Evolutionary conservation across 140 eudicot species (phyloP).

Genomic region (Erigeron philadelphicus): DNA sequence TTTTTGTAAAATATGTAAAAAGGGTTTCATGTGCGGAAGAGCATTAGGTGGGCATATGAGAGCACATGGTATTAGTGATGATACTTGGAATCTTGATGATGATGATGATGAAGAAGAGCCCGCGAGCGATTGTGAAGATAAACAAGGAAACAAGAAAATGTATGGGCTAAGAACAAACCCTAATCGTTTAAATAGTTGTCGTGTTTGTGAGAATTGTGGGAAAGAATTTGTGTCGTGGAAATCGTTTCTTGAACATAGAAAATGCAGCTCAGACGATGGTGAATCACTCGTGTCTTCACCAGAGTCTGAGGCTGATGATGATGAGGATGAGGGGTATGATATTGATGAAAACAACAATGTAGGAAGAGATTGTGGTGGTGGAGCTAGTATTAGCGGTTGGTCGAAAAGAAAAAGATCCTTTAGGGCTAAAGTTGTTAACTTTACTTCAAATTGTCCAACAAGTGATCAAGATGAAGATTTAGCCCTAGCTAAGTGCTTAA

Average conservation of each 20-base stretch:
- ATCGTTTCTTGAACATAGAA: slow-evolving; percentile 85
- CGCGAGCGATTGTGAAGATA: slow-evolving; percentile 67
- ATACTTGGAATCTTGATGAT: slow-evolving; percentile 35
- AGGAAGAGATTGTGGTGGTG: slow-evolving; percentile 33
- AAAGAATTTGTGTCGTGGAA: slow-evolving; percentile 88
- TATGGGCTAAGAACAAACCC: slow-evolving; percentile 78
- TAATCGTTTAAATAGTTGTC: slow-evolving; percentile 53
- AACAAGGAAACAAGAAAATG: slow-evolving; percentile 54
- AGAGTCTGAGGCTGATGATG: slow-evolving; percentile 44
- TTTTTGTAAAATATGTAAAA: slow-evolving; percentile 74
- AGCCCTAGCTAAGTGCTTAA: slow-evolving; percentile 62
- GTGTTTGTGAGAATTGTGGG: slow-evolving; percentile 81
- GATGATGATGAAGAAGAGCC: slow-evolving; percentile 68
- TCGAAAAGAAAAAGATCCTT: slow-evolving; percentile 67
- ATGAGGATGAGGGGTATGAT: slow-evolving; percentile 34
- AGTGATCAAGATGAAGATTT: slow-evolving; percentile 63
- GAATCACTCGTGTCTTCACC: slow-evolving; percentile 61
- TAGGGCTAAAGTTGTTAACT: slow-evolving; percentile 45
- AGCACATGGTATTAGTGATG: slow-evolving; percentile 88
- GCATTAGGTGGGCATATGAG: slow-evolving; percentile 98
- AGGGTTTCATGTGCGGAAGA: slow-evolving; percentile 93
- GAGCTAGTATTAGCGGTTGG: slow-evolving; percentile 46
- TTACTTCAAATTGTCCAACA: slow-evolving; percentile 32
- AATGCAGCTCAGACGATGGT: slow-evolving; percentile 67
- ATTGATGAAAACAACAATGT: slow-evolving; percentile 4